Evolutionary conservation across 129 eudicot genomes (phyloP), one percentile per base, ranked within the genome.

Genomic region (Sambucus nigra): DNA sequence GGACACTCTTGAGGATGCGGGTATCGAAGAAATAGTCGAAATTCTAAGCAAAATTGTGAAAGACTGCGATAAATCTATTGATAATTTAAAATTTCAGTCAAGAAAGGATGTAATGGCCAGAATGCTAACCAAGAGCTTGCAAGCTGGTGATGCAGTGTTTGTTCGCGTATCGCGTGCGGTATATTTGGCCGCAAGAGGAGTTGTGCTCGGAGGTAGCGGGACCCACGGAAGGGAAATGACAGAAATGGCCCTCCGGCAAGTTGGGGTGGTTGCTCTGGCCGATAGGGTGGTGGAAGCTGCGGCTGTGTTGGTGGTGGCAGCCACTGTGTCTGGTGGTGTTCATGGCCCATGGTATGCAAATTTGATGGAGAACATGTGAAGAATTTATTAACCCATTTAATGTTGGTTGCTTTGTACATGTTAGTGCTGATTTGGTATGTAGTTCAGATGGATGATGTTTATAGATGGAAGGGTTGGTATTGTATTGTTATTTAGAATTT

Each of bases 311-410:
- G 86, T 78, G 55, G 81, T 77, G 47, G 69, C 67, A 58, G 96
- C 85, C 0, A 77, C 74, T 2, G 94, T 92, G 16, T 74, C 83
- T 0, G 70, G 69, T 38, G 66, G 60, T 48, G 87, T 86, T 33
- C 99, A 92, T 59, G 87, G 95, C 6, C 53, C 69, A 19, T 92
- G 96, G 96, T 92, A 92, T 53, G 74, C 72, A 7, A 17, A 61
- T 31, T 51, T 92, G 72, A 20, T 72, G 14, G 69, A 65, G 62
- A 68, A 63, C 15, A 59, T 73, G 82, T 79, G 68, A 75, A 23
- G 23, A 6, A 42, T 42, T n/a, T 35, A 35, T 1, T 29, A 29
- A 29, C 8, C 42, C 8, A 35, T 2, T 35, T 35, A 1, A 1
- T 15, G 12, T 7, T 7, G 12, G 42, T 12, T 7, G 13, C 35